A percentile compares a stretch with the other conserved stretches of the same genome.
Conservation (phyloP, 129 eudicot species). For the Apium graveolens region DNA sequence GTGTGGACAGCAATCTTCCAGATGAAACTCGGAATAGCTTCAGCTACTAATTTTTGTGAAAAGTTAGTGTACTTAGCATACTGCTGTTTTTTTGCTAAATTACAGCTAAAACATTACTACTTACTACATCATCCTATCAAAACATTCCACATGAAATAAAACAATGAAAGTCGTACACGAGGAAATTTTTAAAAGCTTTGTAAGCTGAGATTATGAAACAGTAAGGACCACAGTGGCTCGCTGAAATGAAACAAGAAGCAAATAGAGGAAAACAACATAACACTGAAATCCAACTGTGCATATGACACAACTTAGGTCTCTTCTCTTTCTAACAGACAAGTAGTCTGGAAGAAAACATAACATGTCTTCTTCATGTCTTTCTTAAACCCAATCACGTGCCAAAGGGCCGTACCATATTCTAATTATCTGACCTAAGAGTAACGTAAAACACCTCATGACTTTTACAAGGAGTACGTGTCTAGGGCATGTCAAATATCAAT, state of each 20-base stretch:
- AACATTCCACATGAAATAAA: too few relatives aligned
- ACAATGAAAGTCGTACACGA: too few relatives aligned
- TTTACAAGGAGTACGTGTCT: neutral
- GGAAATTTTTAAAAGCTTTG: neutral
- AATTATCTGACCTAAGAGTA: neutral
- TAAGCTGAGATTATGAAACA: neutral
- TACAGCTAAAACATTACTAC: neutral
- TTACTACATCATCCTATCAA: neutral
- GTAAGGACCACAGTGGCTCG: neutral
- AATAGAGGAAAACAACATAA: neutral
- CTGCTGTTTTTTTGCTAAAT: too few relatives aligned
- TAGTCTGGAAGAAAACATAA: neutral
- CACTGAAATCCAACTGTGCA: neutral
- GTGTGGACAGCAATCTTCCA: neutral
- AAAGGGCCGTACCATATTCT: neutral
- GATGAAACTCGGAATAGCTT: neutral
- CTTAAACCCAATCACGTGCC: neutral
- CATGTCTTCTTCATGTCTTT: neutral
- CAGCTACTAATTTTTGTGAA: neutral
- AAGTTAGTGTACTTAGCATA: neutral
- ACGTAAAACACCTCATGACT: neutral
- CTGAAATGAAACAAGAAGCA: neutral
- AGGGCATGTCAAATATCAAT: neutral
- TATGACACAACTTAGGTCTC: neutral
- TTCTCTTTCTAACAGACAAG: neutral